Evolutionary conservation across 345 rosid species (phyloP), one percentile per base, ranked within the genome.

Genomic region (Brassica cretica): DNA sequence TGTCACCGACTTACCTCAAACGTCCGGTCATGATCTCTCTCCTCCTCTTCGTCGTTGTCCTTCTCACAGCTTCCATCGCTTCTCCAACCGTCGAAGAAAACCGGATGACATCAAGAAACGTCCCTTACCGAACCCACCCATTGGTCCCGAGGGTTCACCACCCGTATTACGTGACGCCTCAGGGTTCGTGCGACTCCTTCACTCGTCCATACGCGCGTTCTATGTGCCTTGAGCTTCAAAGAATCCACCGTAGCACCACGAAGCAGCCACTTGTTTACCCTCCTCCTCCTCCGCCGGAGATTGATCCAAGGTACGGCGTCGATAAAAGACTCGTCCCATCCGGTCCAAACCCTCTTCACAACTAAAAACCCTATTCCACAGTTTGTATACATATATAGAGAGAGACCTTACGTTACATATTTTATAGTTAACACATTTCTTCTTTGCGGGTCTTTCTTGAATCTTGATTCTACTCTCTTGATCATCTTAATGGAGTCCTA

Each of bases 311-410:
- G 35, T 93, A 91, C 66, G 93, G 93, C 10, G 88, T 88, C 14
- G 87, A 93, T 72, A 93, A 91, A 77, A 91, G 97, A 39, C 93
- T 86, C 5, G 98, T 93, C 49, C 98, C 97, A 8, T 88, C 94
- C 2, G 97, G 98, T 62, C 94, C 98, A 2, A 93, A 93, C 80
- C 97, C 98, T 6, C 86, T 93, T 74, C 97, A 93, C 84, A 96
- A 91, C 86, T 86, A 70, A 55, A 49, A 30, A 51, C 74, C 25
- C 1, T 56, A 66, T 39, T 62, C 44, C 7, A 5, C 61, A 19
- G 25, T 67, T 78, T 56, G 51, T 55, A 70, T 65, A 44, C 68
- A 71, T 53, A 67, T n/a, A 72, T 60, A 32, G 35, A 32, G 35
- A 60, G 9, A 41, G 35, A 44, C 67, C 24, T 5, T 67, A 41